Conservation (phyloP, 2,329 filamentous ascomycete genomes). For the Diaporthe sp. region DNA sequence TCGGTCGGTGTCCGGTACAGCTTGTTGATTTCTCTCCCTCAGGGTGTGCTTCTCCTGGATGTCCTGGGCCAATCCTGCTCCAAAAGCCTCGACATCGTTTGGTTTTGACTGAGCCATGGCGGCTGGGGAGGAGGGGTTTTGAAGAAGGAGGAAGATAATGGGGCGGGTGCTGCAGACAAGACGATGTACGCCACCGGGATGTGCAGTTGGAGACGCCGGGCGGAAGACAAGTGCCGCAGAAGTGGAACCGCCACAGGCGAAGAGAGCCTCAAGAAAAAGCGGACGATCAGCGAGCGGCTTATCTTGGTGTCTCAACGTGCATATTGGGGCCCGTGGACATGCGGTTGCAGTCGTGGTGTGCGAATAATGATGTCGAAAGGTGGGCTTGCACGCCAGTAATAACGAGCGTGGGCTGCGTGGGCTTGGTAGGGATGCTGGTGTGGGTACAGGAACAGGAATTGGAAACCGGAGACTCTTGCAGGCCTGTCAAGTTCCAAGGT, state of each 20-base stretch:
- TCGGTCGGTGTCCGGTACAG: constrained; percentile 37
- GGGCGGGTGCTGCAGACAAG: constrained; percentile 26
- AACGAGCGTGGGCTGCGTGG: constrained; percentile 14
- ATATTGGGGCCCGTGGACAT: constrained; percentile 28
- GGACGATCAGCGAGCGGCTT: constrained; percentile 36
- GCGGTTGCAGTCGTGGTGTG: constrained; percentile 23
- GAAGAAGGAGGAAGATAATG: constrained; percentile 17
- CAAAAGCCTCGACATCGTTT: constrained; percentile 41
- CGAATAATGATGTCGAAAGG: constrained; percentile 17
- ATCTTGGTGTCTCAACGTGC: constrained; percentile 33
- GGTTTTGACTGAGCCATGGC: constrained; percentile 29
- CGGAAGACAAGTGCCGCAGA: constrained; percentile 37
- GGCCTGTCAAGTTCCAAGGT: constrained; percentile 28
- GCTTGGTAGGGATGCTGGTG: not conserved
- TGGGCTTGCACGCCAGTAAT: constrained; percentile 28
- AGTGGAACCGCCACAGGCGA: constrained; percentile 37
- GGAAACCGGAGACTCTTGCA: constrained; percentile 16
- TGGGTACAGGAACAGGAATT: constrained; percentile 19
- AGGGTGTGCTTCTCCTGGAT: constrained; percentile 42
- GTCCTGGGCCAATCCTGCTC: constrained; percentile 33
- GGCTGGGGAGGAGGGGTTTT: constrained; percentile 9
- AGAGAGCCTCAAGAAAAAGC: constrained; percentile 20
- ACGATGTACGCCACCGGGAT: constrained; percentile 25
- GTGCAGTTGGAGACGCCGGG: constrained; percentile 26
- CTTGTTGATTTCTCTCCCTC: constrained; percentile 39